Evolutionary conservation across 331 rosid genomes (phyloP), one percentile per base, ranked within the genome.

Genomic region (Rosa hybrid): DNA sequence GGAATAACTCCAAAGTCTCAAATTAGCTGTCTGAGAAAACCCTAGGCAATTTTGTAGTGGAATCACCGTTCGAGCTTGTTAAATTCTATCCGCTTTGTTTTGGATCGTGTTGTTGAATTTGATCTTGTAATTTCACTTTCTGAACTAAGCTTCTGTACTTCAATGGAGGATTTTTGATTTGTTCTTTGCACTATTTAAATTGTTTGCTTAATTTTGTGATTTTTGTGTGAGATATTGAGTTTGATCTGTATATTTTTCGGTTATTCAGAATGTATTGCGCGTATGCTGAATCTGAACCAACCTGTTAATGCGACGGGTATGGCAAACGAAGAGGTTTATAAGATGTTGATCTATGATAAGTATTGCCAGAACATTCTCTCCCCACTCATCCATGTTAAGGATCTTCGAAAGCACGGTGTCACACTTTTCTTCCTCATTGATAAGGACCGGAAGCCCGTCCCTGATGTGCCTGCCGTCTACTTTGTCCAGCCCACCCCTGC

Each of bases 281-380:
- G 98, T 41, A 90, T 94, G 96, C 80, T 94, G 89, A 94, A 94
- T 89, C 90, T 94, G 85, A 94, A 94, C 75, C 98, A 91, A 64
- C 96, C 98, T 6, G 81, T 92, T 2, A 88, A 57, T 83, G 82
- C 91, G 8, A 69, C 89, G 8, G 92, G 91, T 39, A 90, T 90
- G 5, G 91, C 92, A 4, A 94, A 92, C 74, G 98, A 91, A 71
- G 98, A 94, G 23, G 97, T 91, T 0, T 94, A 94, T 81, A 94
- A 91, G 95, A 90, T 94, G 56, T 86, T 94, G 57, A 91, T 94
- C 85, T 94, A 83, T 83, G 98, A 94, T 71, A 88, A 75, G 68
- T 91, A 86, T 81, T 94, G 98, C 79, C 98, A 90, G 81, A 88
- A 87, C 84, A 86, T 94, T 7, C 90, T 94, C 11, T 94, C 97